phyloP scores from a whole-genome alignment of 2,329 filamentous ascomycete species.

The Phialophora macrospora region DNA sequence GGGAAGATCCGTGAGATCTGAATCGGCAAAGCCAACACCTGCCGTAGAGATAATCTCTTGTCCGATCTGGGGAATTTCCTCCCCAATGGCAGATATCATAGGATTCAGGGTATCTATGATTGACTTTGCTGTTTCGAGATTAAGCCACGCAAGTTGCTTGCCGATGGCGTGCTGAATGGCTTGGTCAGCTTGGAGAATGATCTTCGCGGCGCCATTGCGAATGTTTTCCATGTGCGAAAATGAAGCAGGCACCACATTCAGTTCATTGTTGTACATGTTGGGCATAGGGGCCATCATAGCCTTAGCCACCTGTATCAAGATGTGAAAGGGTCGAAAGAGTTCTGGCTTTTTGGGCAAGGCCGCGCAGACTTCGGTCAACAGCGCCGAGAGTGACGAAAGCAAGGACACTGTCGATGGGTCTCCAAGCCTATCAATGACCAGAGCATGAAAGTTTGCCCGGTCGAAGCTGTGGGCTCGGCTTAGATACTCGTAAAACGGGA shows the following conservation, averaged over 20 bases:
- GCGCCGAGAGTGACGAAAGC: conserved; percentile 23
- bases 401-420: conserved; percentile 20
- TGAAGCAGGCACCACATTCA: conserved; percentile 12
- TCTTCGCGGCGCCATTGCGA: conserved; percentile 26
- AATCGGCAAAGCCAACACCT: conserved; percentile 31
- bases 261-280: conserved; percentile 13
- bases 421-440: conserved; percentile 27
- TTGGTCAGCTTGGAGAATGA: conserved; percentile 42
- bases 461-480: conserved; percentile 43
- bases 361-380: conserved; percentile 28
- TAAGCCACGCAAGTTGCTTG: conserved; percentile 51
- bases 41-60: conserved; percentile 45
- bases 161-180: conserved; percentile 48
- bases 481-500: conserved; percentile 48
- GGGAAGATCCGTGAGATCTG: conserved; percentile 41
- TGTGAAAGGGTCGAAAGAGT: conserved; percentile 29
- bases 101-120: conserved; percentile 45
- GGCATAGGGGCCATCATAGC: conserved; percentile 36
- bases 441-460: conserved; percentile 26
- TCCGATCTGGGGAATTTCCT: conserved; percentile 43
- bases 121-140: conserved; percentile 48
- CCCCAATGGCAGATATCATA: conserved; percentile 43
- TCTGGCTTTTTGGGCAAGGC: conserved; percentile 27
- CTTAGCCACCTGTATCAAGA: conserved; percentile 24
- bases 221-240: conserved; percentile 32